phyloP scores from a whole-genome alignment of 495 filamentous ascomycete genomes.

The Talaromyces nanjingensis region DNA sequence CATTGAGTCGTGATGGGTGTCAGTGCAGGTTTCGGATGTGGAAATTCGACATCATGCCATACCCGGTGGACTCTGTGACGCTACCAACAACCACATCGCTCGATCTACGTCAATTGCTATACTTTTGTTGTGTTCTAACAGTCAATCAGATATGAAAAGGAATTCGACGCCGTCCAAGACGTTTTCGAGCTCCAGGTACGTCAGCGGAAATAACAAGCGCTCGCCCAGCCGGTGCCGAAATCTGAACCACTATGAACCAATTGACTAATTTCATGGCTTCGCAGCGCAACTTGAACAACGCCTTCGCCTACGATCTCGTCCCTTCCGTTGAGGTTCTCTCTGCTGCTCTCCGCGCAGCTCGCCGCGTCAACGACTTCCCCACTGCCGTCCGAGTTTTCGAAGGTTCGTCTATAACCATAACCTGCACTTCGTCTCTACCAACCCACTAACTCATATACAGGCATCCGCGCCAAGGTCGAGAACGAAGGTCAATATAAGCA shows the following conservation, averaged over 20 bases:
- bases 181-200: constrained; percentile 99
- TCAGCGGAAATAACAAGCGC: constrained; percentile 12
- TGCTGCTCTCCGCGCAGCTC: constrained; percentile 83
- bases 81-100: background rate
- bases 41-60: constrained; percentile 2
- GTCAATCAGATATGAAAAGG: constrained; percentile 86
- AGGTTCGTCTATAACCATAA: constrained; percentile 47
- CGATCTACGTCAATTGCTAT: background rate
- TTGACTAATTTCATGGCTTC: background rate
- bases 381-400: constrained; percentile 98
- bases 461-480: constrained; percentile 99
- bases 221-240: background rate
- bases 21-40: background rate
- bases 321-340: constrained; percentile 87
- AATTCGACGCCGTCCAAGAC: constrained; percentile 95
- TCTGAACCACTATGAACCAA: background rate
- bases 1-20: constrained; percentile 16
- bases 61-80: background rate
- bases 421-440: background rate
- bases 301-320: constrained; percentile 99
- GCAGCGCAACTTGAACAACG: constrained; percentile 99
- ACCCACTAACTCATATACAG: constrained; percentile 34
- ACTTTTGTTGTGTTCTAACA: background rate
- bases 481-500: constrained; percentile 96
- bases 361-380: constrained; percentile 97